Evolutionary conservation across 2,329 filamentous ascomycete genomes (phyloP), one percentile per base, ranked within the genome.

Genomic region (Lasiodiplodia citricola): DNA sequence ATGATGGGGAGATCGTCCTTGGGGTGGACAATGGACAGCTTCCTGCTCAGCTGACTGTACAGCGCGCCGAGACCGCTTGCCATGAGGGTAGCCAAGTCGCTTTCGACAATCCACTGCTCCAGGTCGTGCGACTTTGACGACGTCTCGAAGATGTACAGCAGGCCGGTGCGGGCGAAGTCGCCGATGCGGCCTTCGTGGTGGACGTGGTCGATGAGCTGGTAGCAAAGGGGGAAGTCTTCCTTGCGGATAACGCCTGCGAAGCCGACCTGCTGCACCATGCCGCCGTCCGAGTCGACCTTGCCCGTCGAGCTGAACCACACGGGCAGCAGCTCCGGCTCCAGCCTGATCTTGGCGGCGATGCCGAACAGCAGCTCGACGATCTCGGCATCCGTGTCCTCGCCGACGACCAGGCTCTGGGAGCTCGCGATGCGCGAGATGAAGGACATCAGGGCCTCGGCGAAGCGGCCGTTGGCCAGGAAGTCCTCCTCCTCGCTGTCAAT

Each of bases 401-500:
- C 89, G 4, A 94, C 83, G n/a, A 89, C 86, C 70, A 92, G 88
- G 75, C 88, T 90, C 73, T 92, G 92, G 70, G 88, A 87, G 54
- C 91, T 90, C 1, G 92, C 90, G 44, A 95, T 93, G 72, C 91
- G 89, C 70, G 93, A 88, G 63, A 97, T 86, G 70, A 99, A 87
- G 73, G 93, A 93, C 76, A 97, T 96, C 76, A 99, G 81, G 75
- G 93, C 95, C 69, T 90, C 88, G 2, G 96, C 93, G 78, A 99
- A 99, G 67, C 88, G 86, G 38, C 91, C 88, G 75, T 92, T 96
- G 76, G 96, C 92, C 58, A 97, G 88, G 75, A 98, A 96, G 44
- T 94, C 93, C 77, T 97, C 96, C 81, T 97, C 94, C 80, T 98
- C 96, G 78, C 94, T 96, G 81, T 99, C 96, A 75, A 98, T 92